A percentile compares a stretch with the other conserved stretches of the same genome.
Evolutionary conservation across 139 green algal species (phyloP).

Genomic region (Chloropicon primus): DNA sequence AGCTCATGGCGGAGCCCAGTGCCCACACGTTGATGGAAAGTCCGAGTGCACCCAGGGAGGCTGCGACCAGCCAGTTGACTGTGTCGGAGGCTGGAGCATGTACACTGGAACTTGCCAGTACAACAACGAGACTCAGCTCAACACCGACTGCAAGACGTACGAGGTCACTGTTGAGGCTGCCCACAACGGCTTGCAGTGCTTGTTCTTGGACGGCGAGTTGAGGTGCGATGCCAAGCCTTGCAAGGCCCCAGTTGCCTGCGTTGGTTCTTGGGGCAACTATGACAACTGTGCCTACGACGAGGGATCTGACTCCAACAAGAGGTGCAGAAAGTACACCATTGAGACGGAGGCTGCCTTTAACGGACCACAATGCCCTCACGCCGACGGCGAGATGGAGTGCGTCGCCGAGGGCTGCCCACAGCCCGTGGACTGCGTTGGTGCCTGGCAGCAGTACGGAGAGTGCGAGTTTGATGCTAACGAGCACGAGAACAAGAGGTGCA

Average conservation of each 20-base stretch:
- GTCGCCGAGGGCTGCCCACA: neutral
- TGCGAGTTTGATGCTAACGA: neutral
- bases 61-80: neutral
- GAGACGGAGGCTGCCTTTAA: neutral
- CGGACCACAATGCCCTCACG: neutral
- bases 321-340: neutral
- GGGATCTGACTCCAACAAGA: neutral
- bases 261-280: neutral
- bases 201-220: neutral
- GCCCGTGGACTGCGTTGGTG: neutral
- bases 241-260: neutral
- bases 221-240: neutral
- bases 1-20: neutral
- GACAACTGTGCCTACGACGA: neutral
- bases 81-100: neutral
- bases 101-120: neutral
- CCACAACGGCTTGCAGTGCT: neutral
- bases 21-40: neutral
- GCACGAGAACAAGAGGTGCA: neutral
- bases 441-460: neutral
- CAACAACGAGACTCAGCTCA: neutral
- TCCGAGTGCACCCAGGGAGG: neutral
- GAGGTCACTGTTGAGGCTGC: neutral
- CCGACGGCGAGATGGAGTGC: neutral
- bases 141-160: neutral